phyloP scores from a whole-genome alignment of 2,329 filamentous ascomycete genomes.

The Trichoderma breve region DNA sequence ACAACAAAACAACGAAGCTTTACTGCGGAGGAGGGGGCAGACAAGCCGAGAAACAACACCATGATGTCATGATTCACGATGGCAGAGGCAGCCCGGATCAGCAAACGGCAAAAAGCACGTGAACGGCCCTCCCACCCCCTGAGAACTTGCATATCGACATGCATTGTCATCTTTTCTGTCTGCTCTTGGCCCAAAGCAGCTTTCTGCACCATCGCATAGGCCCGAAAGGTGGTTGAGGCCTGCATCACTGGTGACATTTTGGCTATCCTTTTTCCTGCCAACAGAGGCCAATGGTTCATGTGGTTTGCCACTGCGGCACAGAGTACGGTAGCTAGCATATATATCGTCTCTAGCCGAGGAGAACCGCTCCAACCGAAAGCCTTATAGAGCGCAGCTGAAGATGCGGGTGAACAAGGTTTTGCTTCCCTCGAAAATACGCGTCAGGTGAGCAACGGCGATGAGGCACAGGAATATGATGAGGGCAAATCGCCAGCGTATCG shows the following conservation, averaged over 20 bases:
- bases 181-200: neutral
- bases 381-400: neutral
- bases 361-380: neutral
- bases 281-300: neutral
- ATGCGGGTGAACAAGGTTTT: constrained; percentile 3
- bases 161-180: neutral
- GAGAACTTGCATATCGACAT: neutral
- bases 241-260: neutral
- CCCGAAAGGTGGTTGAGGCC: neutral
- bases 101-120: neutral
- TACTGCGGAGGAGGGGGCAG: neutral
- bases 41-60: neutral
- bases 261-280: neutral
- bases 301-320: constrained; percentile 16
- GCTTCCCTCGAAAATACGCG: neutral
- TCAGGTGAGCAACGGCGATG: neutral
- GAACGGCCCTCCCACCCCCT: neutral
- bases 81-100: neutral
- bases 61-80: constrained; percentile 16
- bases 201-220: neutral
- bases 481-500: neutral
- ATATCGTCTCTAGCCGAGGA: neutral
- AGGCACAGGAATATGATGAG: neutral
- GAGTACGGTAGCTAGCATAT: neutral
- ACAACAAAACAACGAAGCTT: neutral